Evolutionary conservation across 257 asterid genomes (phyloP).

Genomic region (Dorcoceras hygrometricum): DNA sequence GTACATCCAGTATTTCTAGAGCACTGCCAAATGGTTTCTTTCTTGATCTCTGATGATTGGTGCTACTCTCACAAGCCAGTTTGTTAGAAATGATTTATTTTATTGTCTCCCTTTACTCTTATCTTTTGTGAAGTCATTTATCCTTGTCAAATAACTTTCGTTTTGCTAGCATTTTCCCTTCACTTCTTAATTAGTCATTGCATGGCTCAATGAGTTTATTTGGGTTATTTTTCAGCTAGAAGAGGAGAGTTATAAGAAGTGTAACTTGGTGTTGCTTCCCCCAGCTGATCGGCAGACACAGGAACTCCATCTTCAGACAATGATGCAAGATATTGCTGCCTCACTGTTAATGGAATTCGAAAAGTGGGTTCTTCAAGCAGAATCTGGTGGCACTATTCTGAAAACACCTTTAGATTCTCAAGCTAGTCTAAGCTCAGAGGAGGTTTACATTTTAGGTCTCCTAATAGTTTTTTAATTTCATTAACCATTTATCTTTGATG

Average conservation of each 20-base stretch:
- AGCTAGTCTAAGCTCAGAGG: slow-evolving; percentile 99
- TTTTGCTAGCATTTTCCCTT: neutral
- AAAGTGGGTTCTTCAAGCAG: slow-evolving; percentile 93
- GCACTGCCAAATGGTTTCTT: neutral
- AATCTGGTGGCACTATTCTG: slow-evolving; percentile 88
- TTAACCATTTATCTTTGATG: slow-evolving; percentile 25
- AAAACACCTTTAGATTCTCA: slow-evolving; percentile 99
- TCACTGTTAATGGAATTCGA: slow-evolving; percentile 93
- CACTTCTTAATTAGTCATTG: slow-evolving; percentile 15
- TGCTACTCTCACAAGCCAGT: neutral
- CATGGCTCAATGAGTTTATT: slow-evolving; percentile 22
- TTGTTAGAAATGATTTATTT: slow-evolving; percentile 13
- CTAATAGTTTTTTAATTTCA: slow-evolving; percentile 39
- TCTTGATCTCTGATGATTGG: neutral
- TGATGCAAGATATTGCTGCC: slow-evolving; percentile 98
- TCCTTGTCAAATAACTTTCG: neutral
- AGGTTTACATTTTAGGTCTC: slow-evolving; percentile 95
- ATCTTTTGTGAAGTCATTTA: neutral
- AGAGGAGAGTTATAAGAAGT: slow-evolving; percentile 77
- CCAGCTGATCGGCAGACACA: slow-evolving; percentile 96
- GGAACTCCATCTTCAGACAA: slow-evolving; percentile 90
- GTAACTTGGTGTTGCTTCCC: slow-evolving; percentile 76
- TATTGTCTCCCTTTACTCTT: neutral
- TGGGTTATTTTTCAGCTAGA: slow-evolving; percentile 56
- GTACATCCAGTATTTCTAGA: neutral